Conservation (phyloP, 129 eudicot species). For the Arctium lappa region DNA sequence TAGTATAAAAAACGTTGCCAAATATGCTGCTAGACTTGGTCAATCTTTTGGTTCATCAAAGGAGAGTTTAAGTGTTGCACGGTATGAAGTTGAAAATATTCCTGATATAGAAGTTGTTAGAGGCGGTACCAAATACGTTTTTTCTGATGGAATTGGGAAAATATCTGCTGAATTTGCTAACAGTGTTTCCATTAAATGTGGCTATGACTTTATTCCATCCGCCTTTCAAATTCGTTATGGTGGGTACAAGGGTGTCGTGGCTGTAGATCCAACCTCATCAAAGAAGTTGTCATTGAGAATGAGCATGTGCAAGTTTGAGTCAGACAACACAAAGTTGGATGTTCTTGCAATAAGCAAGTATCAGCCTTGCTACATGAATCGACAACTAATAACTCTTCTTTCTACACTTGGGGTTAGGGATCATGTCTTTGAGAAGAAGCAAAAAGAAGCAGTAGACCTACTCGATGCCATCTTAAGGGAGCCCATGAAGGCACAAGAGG, state of each 20-base stretch:
- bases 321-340: constrained; percentile 57
- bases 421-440: constrained; percentile 61
- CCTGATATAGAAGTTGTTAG: constrained; percentile 37
- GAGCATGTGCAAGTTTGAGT: constrained; percentile 74
- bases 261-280: constrained; percentile 63
- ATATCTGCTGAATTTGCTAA: constrained; percentile 65
- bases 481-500: constrained; percentile 66
- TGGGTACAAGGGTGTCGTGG: constrained; percentile 88
- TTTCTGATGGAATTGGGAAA: constrained; percentile 93
- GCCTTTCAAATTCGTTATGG: constrained; percentile 80
- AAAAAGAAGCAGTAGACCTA: constrained; percentile 60
- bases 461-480: constrained; percentile 54
- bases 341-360: constrained; percentile 66
- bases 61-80: constrained; percentile 58
- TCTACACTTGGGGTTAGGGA: constrained; percentile 75
- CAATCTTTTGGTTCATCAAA: constrained; percentile 84
- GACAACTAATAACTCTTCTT: constrained; percentile 71
- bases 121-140: constrained; percentile 38
- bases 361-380: constrained; percentile 77
- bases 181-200: constrained; percentile 60
- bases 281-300: constrained; percentile 55
- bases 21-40: constrained; percentile 93
- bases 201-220: constrained; percentile 51
- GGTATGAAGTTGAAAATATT: constrained; percentile 47
- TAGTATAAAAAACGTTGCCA: constrained; percentile 69